These are phyloP conservation scores for Amyloporia xantha DNA, from an alignment of 768 basidiomycete genomes.

Conservation along the genomic window DNA sequence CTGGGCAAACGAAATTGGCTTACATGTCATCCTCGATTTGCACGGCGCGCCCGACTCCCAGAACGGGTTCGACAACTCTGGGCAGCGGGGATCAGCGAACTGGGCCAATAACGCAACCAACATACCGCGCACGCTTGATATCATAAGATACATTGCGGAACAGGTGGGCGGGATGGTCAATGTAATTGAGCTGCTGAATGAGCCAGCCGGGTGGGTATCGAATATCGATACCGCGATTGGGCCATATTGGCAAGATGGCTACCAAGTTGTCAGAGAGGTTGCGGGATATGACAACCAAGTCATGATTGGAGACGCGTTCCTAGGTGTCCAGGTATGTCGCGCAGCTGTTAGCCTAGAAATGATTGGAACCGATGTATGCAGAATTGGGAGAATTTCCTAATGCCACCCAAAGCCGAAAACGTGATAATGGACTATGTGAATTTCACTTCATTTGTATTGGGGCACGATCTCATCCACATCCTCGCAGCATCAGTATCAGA, in stretches of 20 bases:
- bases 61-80: slow-evolving; percentile 71
- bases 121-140: slow-evolving; percentile 52
- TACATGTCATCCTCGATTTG: slow-evolving; percentile 71
- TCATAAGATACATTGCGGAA: slow-evolving; percentile 45
- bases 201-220: slow-evolving; percentile 51
- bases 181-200: slow-evolving; percentile 65
- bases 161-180: slow-evolving; percentile 52
- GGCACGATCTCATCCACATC: neutral
- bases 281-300: slow-evolving; percentile 44
- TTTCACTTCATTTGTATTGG: neutral
- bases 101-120: slow-evolving; percentile 45
- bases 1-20: slow-evolving; percentile 54
- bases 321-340: slow-evolving; percentile 43
- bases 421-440: slow-evolving; percentile 63
- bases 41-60: slow-evolving; percentile 64
- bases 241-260: slow-evolving; percentile 55
- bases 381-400: slow-evolving; percentile 58
- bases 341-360: neutral
- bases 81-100: slow-evolving; percentile 46
- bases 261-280: slow-evolving; percentile 46
- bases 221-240: slow-evolving; percentile 39
- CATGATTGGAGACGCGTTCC: slow-evolving; percentile 70
- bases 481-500: slow-evolving; percentile 62
- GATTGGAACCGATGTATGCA: slow-evolving; percentile 17
- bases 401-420: slow-evolving; percentile 42